Evolutionary conservation across 1,284 basidiomycete species (phyloP), one percentile per base, ranked within the genome.

Genomic region (Wallemia hederae): DNA sequence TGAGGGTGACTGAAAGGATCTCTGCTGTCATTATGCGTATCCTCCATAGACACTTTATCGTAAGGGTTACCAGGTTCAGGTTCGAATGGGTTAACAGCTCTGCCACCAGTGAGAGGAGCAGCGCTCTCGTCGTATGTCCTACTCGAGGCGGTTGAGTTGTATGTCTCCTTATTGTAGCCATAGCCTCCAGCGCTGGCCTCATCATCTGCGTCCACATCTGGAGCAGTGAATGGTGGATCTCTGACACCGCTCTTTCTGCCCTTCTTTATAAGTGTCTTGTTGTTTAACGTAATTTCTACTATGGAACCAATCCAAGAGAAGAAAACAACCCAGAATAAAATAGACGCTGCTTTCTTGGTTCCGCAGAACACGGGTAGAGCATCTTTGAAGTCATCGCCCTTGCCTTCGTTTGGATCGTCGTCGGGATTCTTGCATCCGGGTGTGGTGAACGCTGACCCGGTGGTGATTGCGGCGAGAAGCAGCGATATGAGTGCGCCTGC

Each of bases 251-350:
- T 49, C 39, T 49, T 49, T 22, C 39, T 49, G 11, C 39, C n/a
- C 19, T 49, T 49, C 19, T 49, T 49, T 5, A 49, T 49, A 3
- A 49, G 39, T 5, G 11, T 49, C 39, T 49, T 49, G 39, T n/a
- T 49, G 19, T 49, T 49, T 15, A 49, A n/a, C 39, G 22, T 49
- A 5, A 49, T 49, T 22, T 49, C 39, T 17, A n/a, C 39, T 9
- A 49, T 49, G 11, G 39, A 49, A 11, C 39, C 39, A 9, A 49
- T 49, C 39, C 39, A 49, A 49, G 14, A 15, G 19, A 49, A 49
- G 61, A 83, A 82, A 0, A 77, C 74, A n/a, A 87, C 70, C 88
- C 87, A 90, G 68, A 88, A 82, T 71, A 92, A 90, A 60, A 89
- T 78, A 5, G 78, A 78, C 0, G 77, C 83, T 1, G 88, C 87